Base-by-base conservation (phyloP, 345 rosid species). In the Eutrema heterophyllum region DNA sequence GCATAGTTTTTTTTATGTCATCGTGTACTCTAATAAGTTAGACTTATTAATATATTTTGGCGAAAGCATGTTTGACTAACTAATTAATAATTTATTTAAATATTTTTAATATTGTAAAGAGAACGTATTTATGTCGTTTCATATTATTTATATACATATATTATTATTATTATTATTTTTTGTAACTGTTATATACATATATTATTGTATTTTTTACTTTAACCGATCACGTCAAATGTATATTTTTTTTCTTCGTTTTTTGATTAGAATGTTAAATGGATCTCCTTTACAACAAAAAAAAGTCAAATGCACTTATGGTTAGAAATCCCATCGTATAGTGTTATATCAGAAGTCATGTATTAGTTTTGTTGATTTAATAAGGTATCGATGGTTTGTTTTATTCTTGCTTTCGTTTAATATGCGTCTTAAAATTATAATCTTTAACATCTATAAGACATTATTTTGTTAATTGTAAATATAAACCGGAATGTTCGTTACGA, bases 1-100 rank as follows among this genome's bases (percentile, higher is more conserved):
- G 48, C 49, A 50, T 6, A 13, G 1, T 12, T 11, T 26, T 39
- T 50, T 51, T 14, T 5, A 24, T 38, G 49, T 38, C 38, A 14
- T 51, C 50, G 39, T 52, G 61, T 52, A 67, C 48, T 38, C 60
- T 67, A 67, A 67, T 40, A 67, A 33, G 38, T 53, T 67, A 53
- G 72, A 40, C 40, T 53, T 53, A 10, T 12, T 26, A 53, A 67
- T 52, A 38, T 52, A 1, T 53, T 27, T 53, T 45, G 29, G 41
- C 41, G 56, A 64, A 1, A 5, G 30, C 32, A 48, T 18, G 43
- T 16, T 64, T 49, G 40, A 64, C 43, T 27, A 32, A 1, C 33
- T 46, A 46, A 45, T 29, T 48, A 30, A 46, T 64, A 5, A 15
- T 3, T 21, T 44, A 11, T 3, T 29, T 7, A 27, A 5, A 45